Evolutionary conservation across 75 land plant species (phyloP).

Genomic region (Gnetum montanum): DNA sequence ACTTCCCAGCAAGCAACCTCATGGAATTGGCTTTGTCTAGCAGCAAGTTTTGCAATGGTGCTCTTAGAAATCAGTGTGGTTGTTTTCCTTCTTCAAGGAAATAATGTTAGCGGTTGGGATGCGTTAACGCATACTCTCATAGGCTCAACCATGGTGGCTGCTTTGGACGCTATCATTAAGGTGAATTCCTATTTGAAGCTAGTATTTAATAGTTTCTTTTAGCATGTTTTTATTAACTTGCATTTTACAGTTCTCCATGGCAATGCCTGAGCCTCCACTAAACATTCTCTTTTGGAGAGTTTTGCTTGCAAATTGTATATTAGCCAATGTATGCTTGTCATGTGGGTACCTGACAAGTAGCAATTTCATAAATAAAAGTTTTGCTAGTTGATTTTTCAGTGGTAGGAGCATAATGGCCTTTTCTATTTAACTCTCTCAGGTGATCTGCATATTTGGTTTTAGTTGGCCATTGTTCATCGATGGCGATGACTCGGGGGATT

Average conservation of each 20-base stretch:
- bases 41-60: slow-evolving; percentile 70
- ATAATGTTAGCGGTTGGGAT: slow-evolving; percentile 68
- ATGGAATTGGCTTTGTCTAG: slow-evolving; percentile 71
- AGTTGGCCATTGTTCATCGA: slow-evolving; percentile 71
- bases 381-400: no score
- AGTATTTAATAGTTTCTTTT: background rate
- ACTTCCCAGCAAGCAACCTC: slow-evolving; percentile 32
- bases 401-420: background rate
- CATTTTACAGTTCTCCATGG: background rate
- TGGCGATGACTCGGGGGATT: slow-evolving; percentile 25
- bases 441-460: slow-evolving; percentile 63
- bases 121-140: slow-evolving; percentile 56
- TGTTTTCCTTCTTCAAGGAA: slow-evolving; percentile 76
- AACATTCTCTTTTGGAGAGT: no score
- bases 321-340: no score
- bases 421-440: slow-evolving; percentile 25
- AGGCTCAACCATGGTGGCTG: slow-evolving; percentile 65
- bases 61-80: slow-evolving; percentile 74
- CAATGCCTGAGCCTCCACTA: background rate
- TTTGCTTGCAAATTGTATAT: background rate
- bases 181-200: slow-evolving; percentile 13
- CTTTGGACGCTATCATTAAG: slow-evolving; percentile 62
- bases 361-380: no score
- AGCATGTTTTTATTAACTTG: background rate
- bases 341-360: no score